phyloP scores from a whole-genome alignment of 805 yeast species.

The Lipomyces sp. region DNA sequence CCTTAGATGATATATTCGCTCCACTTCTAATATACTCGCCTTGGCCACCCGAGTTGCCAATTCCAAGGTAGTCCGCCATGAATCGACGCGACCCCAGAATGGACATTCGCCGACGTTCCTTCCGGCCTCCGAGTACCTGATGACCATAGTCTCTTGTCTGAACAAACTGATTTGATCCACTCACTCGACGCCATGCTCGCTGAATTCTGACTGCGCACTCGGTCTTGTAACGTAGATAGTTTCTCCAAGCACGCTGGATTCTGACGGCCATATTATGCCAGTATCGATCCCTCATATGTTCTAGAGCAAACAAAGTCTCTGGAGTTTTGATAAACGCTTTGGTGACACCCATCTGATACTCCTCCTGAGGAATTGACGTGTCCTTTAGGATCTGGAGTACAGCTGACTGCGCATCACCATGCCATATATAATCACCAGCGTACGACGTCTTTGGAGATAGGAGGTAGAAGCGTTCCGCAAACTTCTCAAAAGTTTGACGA shows the following conservation, averaged over 20 bases:
- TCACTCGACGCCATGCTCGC: slow-evolving; percentile 77
- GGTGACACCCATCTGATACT: slow-evolving; percentile 89
- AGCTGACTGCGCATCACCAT: slow-evolving; percentile 62
- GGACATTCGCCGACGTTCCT: slow-evolving; percentile 89
- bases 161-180: slow-evolving; percentile 80
- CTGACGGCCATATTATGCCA: slow-evolving; percentile 99
- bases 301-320: slow-evolving; percentile 92
- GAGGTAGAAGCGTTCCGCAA: slow-evolving; percentile 90
- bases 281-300: slow-evolving; percentile 93
- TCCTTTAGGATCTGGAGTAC: slow-evolving; percentile 58
- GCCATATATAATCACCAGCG: slow-evolving; percentile 79
- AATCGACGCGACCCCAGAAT: slow-evolving; percentile 84
- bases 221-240: slow-evolving; percentile 75
- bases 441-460: slow-evolving; percentile 88
- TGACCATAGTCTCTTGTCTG: slow-evolving; percentile 86
- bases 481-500: slow-evolving; percentile 94
- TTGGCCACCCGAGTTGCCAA: slow-evolving; percentile 73
- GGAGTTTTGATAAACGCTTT: slow-evolving; percentile 96
- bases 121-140: slow-evolving; percentile 67
- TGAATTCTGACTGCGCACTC: slow-evolving; percentile 86
- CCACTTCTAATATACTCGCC: slow-evolving; percentile 69
- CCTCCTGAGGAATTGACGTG: slow-evolving; percentile 72
- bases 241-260: slow-evolving; percentile 96
- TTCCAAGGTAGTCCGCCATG: slow-evolving; percentile 91
- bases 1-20: slow-evolving; percentile 53